These are phyloP conservation scores for Pachyrhizus erosus DNA, from an alignment of 306 rosid genomes.

Conservation along the genomic window DNA sequence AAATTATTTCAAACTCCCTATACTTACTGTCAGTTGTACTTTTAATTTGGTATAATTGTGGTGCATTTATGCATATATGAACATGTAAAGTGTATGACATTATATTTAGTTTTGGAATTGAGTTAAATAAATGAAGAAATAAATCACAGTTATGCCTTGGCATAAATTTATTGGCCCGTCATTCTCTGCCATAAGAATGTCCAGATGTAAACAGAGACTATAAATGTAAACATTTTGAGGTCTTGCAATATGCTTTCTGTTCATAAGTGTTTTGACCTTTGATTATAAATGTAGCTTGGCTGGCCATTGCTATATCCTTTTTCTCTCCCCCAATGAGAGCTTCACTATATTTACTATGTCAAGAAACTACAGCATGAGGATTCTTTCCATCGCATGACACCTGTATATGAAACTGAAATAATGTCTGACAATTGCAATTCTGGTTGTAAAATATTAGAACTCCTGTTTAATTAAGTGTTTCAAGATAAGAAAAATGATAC, in stretches of 20 bases:
- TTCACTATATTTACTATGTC: conserved; percentile 4
- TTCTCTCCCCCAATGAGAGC: not conserved
- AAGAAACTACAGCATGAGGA: not conserved
- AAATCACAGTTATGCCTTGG: not conserved
- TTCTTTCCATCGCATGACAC: not conserved
- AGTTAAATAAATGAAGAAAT: not conserved
- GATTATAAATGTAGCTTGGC: not conserved
- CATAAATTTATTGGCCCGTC: not conserved
- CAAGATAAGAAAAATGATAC: not conserved
- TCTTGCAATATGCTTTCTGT: conserved; percentile 1
- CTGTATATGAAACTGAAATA: not conserved
- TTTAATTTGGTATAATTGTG: not conserved
- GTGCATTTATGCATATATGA: conserved; percentile 9
- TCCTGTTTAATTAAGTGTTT: not conserved
- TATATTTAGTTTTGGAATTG: not conserved
- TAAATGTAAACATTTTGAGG: conserved; percentile 22
- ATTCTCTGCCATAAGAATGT: not conserved
- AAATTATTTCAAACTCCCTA: not conserved
- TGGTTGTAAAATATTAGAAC: conserved; percentile 1
- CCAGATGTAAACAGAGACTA: conserved; percentile 1
- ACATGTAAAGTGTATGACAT: conserved; percentile 1
- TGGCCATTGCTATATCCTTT: not conserved
- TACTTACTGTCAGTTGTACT: not conserved
- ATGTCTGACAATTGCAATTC: conserved; percentile 2
- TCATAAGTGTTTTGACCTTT: conserved; percentile 27